Conservation (phyloP, 1,139 yeast species). For the Geotrichum cucujoidarum region DNA sequence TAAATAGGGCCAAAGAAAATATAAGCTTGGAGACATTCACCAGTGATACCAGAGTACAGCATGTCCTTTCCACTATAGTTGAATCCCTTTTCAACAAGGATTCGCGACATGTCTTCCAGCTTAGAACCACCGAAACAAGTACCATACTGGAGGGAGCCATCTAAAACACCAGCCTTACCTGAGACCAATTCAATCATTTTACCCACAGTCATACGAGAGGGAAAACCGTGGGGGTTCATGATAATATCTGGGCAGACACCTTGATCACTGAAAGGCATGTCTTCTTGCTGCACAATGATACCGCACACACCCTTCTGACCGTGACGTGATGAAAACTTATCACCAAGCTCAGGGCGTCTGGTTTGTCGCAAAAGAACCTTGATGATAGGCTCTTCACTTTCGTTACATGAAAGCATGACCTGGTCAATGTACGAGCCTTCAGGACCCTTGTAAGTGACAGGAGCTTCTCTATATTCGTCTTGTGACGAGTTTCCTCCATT, state of each 20-base stretch:
- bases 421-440: constrained; percentile 94
- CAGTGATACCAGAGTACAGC: constrained; percentile 97
- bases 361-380: constrained; percentile 91
- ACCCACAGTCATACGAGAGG: constrained; percentile 99
- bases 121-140: constrained; percentile 98
- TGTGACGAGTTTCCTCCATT: constrained; percentile 27
- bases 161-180: constrained; percentile 95
- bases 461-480: constrained; percentile 76
- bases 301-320: constrained; percentile 99
- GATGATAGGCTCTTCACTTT: constrained; percentile 88
- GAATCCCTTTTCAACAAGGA: constrained; percentile 86
- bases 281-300: constrained; percentile 93
- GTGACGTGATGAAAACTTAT: constrained; percentile 92
- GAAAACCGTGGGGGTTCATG: constrained; percentile 99
- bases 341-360: constrained; percentile 96
- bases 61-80: constrained; percentile 95
- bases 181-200: constrained; percentile 95
- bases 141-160: constrained; percentile 90
- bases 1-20: constrained; percentile 97
- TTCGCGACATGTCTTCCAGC: constrained; percentile 91
- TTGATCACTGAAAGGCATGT: constrained; percentile 86
- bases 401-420: constrained; percentile 95
- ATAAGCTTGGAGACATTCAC: constrained; percentile 95
- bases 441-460: constrained; percentile 87
- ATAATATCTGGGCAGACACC: constrained; percentile 93